phyloP scores from a whole-genome alignment of 2,329 filamentous ascomycete species.

The Penicillium sp. region DNA sequence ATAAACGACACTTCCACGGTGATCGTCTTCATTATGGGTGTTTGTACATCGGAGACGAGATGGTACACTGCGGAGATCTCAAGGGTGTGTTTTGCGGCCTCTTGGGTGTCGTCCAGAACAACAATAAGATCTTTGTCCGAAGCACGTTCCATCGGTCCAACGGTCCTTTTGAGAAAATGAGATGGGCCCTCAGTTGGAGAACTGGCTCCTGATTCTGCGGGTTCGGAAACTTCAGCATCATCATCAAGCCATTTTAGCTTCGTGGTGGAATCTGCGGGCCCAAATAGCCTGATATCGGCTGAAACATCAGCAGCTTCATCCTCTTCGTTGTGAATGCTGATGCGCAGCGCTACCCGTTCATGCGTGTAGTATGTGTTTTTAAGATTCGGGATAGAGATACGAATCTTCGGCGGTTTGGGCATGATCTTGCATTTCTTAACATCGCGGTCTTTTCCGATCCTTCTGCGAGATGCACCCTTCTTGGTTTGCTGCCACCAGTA shows the following conservation, averaged over 20 bases:
- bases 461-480: conserved; percentile 36
- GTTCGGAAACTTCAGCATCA: conserved; percentile 20
- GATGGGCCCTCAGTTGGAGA: conserved; percentile 29
- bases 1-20: conserved; percentile 71
- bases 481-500: conserved; percentile 46
- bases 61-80: conserved; percentile 75
- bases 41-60: conserved; percentile 75
- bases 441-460: conserved; percentile 48
- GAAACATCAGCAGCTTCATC: conserved; percentile 73
- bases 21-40: conserved; percentile 73
- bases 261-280: conserved; percentile 51
- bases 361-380: conserved; percentile 80
- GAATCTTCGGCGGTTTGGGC: conserved; percentile 89
- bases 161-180: conserved; percentile 34
- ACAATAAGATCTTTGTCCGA: conserved; percentile 35
- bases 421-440: conserved; percentile 67
- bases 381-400: conserved; percentile 65
- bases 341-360: conserved; percentile 67
- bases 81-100: conserved; percentile 63
- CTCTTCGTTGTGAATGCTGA: conserved; percentile 79
- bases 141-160: conserved; percentile 37
- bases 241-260: conserved; percentile 50
- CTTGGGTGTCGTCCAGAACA: conserved; percentile 54
- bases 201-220: conserved; percentile 21
- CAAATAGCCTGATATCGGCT: conserved; percentile 68